Evolutionary conservation across 2,329 filamentous ascomycete species (phyloP), one percentile per base, ranked within the genome.

Genomic region (Ophiobolus disseminans): DNA sequence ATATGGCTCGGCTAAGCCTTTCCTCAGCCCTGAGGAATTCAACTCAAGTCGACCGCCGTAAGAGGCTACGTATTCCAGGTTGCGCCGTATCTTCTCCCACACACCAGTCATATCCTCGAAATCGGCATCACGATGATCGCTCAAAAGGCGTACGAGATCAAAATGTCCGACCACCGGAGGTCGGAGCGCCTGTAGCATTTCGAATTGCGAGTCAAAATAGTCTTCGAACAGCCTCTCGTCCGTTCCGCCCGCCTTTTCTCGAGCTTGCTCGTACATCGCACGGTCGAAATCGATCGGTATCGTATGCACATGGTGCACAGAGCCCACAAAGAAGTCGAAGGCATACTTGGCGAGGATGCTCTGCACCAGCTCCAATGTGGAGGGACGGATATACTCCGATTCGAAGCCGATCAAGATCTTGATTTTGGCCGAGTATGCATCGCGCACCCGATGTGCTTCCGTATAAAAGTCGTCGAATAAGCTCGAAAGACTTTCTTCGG

Each of bases 131-230:
- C 88, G 87, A 16, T 88, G 80, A 48, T 85, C 82, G 62, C 89
- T 91, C 70, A 94, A 80, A 55, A 99, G 76, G 10, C 93, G 81
- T 45, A 97, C 88, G 16, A 99, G 83, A 75, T 99, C 94, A 70
- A 99, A 96, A 75, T 99, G 94, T 0, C 92, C 94, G 3, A 99
- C 87, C 10, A 99, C 81, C 6, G 84, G 83, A 23, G 94, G 94
- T 59, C 78, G 77, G 56, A 96, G 73, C 6, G 82, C 79, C 44
- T 75, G 73, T 37, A 99, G 79, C 92, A 99, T 96, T 16, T 86
- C 84, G 52, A 82, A 81, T 76, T 97, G 94, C 59, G 86, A 79
- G 72, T 97, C 92, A 70, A 96, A 97, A 76, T 97, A 99, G 56
- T 86, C 84, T 67, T 85, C 85, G 65, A 87, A 93, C 17, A 97